phyloP scores from a whole-genome alignment of 1,284 basidiomycete genomes.

The Malassezia slooffiae region DNA sequence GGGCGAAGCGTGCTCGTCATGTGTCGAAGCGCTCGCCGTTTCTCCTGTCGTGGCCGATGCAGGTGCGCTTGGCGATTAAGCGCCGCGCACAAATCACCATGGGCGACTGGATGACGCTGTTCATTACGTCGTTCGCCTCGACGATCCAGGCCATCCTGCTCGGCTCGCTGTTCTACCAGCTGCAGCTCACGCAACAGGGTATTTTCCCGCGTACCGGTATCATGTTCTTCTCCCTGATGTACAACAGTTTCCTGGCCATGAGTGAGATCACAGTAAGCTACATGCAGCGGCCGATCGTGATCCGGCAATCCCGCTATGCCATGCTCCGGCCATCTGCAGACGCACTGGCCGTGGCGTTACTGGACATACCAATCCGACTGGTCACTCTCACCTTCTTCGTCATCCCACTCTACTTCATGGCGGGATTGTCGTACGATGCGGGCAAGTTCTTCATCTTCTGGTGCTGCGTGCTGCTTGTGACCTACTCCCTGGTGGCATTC shows the following conservation, averaged over 20 bases:
- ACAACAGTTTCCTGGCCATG: conserved; percentile 50
- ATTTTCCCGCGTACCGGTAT: conserved; percentile 55
- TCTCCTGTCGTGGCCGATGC: conserved; percentile 41
- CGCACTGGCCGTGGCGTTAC: conserved; percentile 21
- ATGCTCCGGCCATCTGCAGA: conserved; percentile 23
- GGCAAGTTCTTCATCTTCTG: conserved; percentile 27
- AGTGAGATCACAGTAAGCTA: conserved; percentile 20
- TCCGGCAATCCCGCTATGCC: conserved; percentile 22
- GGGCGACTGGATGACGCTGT: conserved; percentile 48
- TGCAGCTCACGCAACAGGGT: conserved; percentile 56
- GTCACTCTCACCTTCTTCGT: conserved; percentile 19
- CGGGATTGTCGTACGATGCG: conserved; percentile 17
- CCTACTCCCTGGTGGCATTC: conserved; percentile 25
- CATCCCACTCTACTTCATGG: conserved; percentile 29
- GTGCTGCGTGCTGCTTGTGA: conserved; percentile 14
- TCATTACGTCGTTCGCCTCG: conserved; percentile 38
- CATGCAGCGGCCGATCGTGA: conserved; percentile 27
- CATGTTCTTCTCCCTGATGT: conserved; percentile 25
- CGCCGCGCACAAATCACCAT: conserved; percentile 58
- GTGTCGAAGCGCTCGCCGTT: conserved; percentile 18
- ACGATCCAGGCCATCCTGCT: conserved; percentile 57
- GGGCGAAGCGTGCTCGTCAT: conserved; percentile 20
- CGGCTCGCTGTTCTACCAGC: conserved; percentile 62
- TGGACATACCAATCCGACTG: conserved; percentile 26
- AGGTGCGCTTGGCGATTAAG: conserved; percentile 57